Base-by-base conservation (phyloP, 1,284 basidiomycete species). In the Meripilus lineatus region DNA sequence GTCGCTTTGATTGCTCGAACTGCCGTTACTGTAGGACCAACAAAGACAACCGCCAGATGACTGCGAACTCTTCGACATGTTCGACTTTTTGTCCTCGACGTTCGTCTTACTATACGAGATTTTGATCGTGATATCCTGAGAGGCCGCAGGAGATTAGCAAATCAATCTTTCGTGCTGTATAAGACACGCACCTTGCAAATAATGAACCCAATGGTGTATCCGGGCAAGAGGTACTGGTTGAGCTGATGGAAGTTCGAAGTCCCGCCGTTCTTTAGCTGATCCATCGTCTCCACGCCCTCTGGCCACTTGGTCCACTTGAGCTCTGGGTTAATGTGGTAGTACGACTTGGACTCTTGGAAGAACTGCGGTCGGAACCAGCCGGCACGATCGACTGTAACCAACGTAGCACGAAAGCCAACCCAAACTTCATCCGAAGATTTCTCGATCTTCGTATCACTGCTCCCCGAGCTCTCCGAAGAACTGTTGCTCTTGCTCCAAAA, bases 281-380 rank as follows among this genome's bases (percentile, higher is more conserved):
- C 28, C 10, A 21, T 18, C n/a, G 5, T 42, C 6, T 33, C 5
- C 14, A 25, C 21, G 14, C 21, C 33, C 5, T 20, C 41, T 8
- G 41, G 41, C 20, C 30, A 35, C 21, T 35, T 35, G 4, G 30
- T 23, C 41, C 41, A 42, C 4, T 13, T n/a, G 20, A 24, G 22
- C 4, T 34, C 32, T n/a, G n/a, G n/a, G 15, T 21, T 15, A 23
- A 34, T 35, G 32, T 34, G 18, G 17, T 34, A 35, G 41, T 35
- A 42, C 13, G 32, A n/a, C 3, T 22, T 4, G 6, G 41, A 42
- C 26, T 42, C 21, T 25, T 42, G 34, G 21, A 35, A 42, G 32
- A 42, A 42, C 32, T 42, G 41, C 11, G 41, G 33, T 20, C 32
- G 41, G 22, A 42, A 42, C 41, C 41, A 42, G 14, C 41, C 41